Base-by-base conservation (phyloP, 202 grass and related monocot genomes). In the Eragrostis tef region DNA sequence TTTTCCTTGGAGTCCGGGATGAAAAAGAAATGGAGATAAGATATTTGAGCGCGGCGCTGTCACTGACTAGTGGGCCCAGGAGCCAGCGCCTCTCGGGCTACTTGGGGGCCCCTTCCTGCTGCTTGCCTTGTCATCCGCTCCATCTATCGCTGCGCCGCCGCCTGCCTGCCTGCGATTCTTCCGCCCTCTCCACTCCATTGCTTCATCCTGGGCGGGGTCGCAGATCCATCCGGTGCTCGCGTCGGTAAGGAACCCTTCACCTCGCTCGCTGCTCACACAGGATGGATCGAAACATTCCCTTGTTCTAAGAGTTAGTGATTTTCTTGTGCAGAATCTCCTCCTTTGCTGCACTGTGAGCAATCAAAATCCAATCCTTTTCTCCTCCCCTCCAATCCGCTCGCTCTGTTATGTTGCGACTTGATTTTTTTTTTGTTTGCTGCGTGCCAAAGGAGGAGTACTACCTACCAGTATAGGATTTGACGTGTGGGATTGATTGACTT, bases 401-500 rank as follows among this genome's bases (percentile, higher is more conserved):
- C 62, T 64, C 14, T 39, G 26, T 34, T 19, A 12, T 43, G 64
- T 20, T 67, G 64, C 51, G 51, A 53, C 19, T 15, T 15, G 68
- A 72, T 73, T 54, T 21, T 17, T 21, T 17, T 6, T 56, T 34
- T 52, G 47, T 29, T 34, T 52, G 46, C 12, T 73, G 49, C 70
- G 49, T 73, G 71, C 31, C 19, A n/a, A 36, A 17, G 29, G 26
- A 52, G 16, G 70, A 73, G 26, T 52, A 53, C 69, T 54, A 48
- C 44, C 22, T 49, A 27, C 21, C 11, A 2, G 6, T 54, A 50
- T 71, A 49, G 74, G 45, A 62, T 73, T 63, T 25, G 25, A 21
- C 43, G 77, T 77, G 52, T 82, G 16, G 58, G 85, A 81, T 81
- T 88, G 36, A 9, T 76, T 57, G 4, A 42, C 16, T 68, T 50